Conservation (phyloP, 805 yeast genomes). For the Metschnikowia proteae region DNA sequence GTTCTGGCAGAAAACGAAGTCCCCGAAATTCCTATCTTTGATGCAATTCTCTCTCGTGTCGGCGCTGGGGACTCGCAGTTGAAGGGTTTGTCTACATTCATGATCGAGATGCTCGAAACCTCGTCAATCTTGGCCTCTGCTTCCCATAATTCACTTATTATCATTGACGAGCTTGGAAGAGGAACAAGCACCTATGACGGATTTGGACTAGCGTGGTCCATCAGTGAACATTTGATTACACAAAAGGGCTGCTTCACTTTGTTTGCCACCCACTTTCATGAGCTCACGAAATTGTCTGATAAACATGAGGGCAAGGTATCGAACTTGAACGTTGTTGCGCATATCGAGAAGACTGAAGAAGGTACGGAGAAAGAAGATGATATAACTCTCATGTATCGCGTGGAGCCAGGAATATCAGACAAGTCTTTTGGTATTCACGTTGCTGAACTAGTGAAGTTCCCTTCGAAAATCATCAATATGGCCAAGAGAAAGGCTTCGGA, state of each 20-base stretch:
- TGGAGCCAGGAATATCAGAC: constrained; percentile 94
- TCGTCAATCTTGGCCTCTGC: constrained; percentile 81
- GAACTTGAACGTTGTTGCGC: constrained; percentile 92
- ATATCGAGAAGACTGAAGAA: constrained; percentile 52
- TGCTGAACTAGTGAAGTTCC: constrained; percentile 93
- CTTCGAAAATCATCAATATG: constrained; percentile 85
- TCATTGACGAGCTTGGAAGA: constrained; percentile 94
- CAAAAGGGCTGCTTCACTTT: constrained; percentile 73
- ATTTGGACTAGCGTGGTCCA: constrained; percentile 96
- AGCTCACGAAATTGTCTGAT: constrained; percentile 75
- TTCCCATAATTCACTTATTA: constrained; percentile 71
- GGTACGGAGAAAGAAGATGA: constrained; percentile 47
- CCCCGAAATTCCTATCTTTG: constrained; percentile 81
- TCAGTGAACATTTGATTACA: constrained; percentile 76
- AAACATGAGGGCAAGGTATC: constrained; percentile 55
- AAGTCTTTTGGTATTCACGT: constrained; percentile 98
- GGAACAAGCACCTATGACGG: constrained; percentile 92
- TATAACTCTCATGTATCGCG: constrained; percentile 85
- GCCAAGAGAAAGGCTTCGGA: constrained; percentile 93
- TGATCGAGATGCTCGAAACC: constrained; percentile 95
- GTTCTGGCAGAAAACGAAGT: constrained; percentile 40
- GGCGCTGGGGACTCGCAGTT: constrained; percentile 98
- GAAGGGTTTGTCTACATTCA: constrained; percentile 94
- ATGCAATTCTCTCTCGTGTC: constrained; percentile 91
- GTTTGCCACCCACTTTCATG: constrained; percentile 98